A percentile compares a stretch with the other conserved stretches of the same genome.
These are phyloP conservation scores for Mycena pura DNA, from an alignment of 768 basidiomycete species.

Conservation along the genomic window DNA sequence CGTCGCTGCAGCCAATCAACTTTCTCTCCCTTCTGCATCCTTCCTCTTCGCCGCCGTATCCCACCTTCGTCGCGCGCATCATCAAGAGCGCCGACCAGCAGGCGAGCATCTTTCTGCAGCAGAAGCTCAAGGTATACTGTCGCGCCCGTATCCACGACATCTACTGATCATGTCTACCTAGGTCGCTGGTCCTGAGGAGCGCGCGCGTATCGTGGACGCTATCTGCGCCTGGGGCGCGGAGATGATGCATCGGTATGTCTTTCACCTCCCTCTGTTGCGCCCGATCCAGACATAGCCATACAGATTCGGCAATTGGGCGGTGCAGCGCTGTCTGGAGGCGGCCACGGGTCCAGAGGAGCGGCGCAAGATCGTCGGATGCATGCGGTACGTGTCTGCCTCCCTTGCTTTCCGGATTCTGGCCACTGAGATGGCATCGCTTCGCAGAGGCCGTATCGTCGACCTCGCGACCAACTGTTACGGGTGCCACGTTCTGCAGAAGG, in stretches of 20 bases:
- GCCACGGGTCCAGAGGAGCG: conserved; percentile 77
- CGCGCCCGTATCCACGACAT: not conserved
- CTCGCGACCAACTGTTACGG: conserved; percentile 90
- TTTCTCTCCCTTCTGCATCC: conserved; percentile 87
- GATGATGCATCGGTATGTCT: conserved; percentile 81
- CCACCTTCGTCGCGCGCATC: conserved; percentile 81
- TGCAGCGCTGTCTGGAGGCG: conserved; percentile 85
- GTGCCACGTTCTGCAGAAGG: conserved; percentile 89
- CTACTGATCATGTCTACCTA: not conserved
- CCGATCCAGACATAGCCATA: too few species aligned
- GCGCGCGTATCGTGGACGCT: conserved; percentile 85
- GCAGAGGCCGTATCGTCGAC: conserved; percentile 82
- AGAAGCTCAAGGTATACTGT: conserved; percentile 70
- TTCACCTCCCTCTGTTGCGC: too few species aligned
- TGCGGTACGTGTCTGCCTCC: conserved; percentile 60
- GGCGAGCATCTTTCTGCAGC: conserved; percentile 88
- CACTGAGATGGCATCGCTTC: conserved; percentile 5
- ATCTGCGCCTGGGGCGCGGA: conserved; percentile 86
- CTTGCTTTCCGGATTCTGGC: not conserved
- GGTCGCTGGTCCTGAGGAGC: conserved; percentile 78
- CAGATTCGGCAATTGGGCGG: conserved; percentile 94
- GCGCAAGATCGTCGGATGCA: conserved; percentile 83
- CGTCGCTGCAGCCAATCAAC: conserved; percentile 74
- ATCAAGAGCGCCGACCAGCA: conserved; percentile 92
- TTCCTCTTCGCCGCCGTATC: conserved; percentile 84